Base-by-base conservation (phyloP, 2,329 filamentous ascomycete genomes). In the Microthyrium microscopicum region DNA sequence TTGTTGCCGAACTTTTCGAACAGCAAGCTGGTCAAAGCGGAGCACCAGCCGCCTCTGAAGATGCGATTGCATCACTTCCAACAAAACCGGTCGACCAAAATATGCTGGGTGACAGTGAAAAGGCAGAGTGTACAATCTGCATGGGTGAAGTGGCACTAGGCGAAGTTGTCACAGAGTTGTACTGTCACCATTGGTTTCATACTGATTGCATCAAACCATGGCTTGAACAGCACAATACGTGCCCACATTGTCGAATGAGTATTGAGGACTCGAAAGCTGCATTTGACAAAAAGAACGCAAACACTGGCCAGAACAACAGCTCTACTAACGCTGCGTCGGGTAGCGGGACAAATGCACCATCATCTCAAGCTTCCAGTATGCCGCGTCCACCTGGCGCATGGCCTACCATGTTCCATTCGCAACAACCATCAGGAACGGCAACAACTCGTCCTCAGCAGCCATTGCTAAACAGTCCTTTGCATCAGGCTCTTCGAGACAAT, bases 111-210 rank as follows among this genome's bases (percentile, higher is more conserved):
- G 55, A 59, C 4, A 77, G 73, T 26, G 24, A 16, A 13, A 66
- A 61, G 33, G 70, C 68, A 2, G 85, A 94, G 48, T 98, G 89
- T 53, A 85, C 81, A 22, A 93, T 98, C 38, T 98, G 89, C 55
- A 92, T 95, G 61, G 84, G 94, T 35, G 70, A 80, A 19, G 76
- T 91, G 40, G 65, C 70, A 18, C 49, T 79, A 22, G 78, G 73
- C 8, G 73, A 80, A 20, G 73, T 80, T 49, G 81, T 87, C 4
- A 70, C 79, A 0, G 67, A 76, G 29, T 56, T 98, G 32, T 84
- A 84, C 0, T 98, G 89, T 56, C 77, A 73, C 38, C 89, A 98
- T 49, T 93, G 83, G 82, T 95, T 93, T 52, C 87, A 94, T 48
- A 75, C 76, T 37, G 62, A 70, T 18, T 95, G 87, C 46, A 79